A percentile compares a stretch with the other conserved stretches of the same genome.
phyloP scores from a whole-genome alignment of 129 eudicot species.

The Centaurea solstitialis region DNA sequence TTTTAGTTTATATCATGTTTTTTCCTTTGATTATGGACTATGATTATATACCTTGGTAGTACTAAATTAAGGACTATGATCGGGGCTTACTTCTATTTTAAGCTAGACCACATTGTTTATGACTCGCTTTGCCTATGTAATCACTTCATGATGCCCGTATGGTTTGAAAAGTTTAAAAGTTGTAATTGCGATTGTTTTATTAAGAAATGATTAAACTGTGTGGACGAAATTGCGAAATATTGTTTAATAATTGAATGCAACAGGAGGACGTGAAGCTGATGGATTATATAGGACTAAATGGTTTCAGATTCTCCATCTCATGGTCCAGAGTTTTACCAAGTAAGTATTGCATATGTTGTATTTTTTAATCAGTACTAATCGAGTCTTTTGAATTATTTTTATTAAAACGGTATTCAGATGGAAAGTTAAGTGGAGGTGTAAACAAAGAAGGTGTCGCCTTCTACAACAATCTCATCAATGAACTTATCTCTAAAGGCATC shows the following conservation, averaged over 20 bases:
- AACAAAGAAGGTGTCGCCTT: conserved; percentile 32
- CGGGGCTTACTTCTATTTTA: too few species aligned
- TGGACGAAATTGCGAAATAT: not conserved
- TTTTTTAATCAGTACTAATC: not conserved
- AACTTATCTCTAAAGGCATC: conserved; percentile 28
- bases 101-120: too few species aligned
- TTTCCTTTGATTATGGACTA: too few species aligned
- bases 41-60: too few species aligned
- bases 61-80: too few species aligned
- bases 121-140: too few species aligned
- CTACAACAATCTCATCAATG: conserved; percentile 34
- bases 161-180: not conserved
- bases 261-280: conserved; percentile 35
- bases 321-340: conserved; percentile 44
- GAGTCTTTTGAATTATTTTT: not conserved
- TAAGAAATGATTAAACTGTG: not conserved
- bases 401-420: conserved; percentile 16
- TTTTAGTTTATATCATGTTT: too few species aligned
- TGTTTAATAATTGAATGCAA: not conserved
- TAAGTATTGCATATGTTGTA: conserved; percentile 9
- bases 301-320: conserved; percentile 39
- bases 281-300: conserved; percentile 31
- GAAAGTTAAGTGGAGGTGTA: conserved; percentile 38
- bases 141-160: not conserved
- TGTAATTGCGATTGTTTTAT: not conserved